Evolutionary conservation across 805 yeast species (phyloP), one percentile per base, ranked within the genome.

Genomic region (Candida krabiensis): DNA sequence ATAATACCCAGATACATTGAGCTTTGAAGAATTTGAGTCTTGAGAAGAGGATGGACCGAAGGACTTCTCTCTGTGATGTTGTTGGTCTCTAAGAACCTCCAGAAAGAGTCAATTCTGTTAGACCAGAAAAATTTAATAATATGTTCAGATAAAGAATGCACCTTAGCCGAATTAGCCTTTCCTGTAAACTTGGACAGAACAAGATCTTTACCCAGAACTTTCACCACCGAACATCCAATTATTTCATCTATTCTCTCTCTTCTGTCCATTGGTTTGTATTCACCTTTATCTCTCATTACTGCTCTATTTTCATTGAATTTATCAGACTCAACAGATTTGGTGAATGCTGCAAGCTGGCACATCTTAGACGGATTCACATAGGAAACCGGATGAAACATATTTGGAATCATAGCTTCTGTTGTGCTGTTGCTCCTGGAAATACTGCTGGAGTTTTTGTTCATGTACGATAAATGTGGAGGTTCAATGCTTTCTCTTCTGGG

Each of bases 121-220:
- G 47, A 43, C 61, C 63, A 60, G 36, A 49, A 56, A 31, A 56
- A 57, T 35, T 57, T 58, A 19, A 59, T 42, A n/a, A 60, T 46
- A 32, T 60, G 60, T 12, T 57, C 61, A 1, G 56, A 42, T 21
- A 60, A 35, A 9, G 63, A 60, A 16, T 48, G 45, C 23, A 60
- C 38, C 38, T 53, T 57, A 12, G 47, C 37, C 18, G 34, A 31
- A 21, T 39, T 52, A 13, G 58, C 17, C 19, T 35, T 30, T 14
- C 40, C 41, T 2, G 32, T 38, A 17, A 25, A 33, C 9, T 25
- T 36, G 34, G 36, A 40, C 19, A 24, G 25, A 19, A 49, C 23
- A 6, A 32, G 18, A 22, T 34, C 40, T 22, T 24, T 28, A 9
- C 46, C 46, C 29, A 46, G 37, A 16, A 38, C 29, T 17, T 35